Percentiles rank a stretch among this genome's conserved stretches.
These are phyloP conservation scores for Cyathus olla DNA, from an alignment of 1,284 basidiomycete species.

Conservation along the genomic window DNA sequence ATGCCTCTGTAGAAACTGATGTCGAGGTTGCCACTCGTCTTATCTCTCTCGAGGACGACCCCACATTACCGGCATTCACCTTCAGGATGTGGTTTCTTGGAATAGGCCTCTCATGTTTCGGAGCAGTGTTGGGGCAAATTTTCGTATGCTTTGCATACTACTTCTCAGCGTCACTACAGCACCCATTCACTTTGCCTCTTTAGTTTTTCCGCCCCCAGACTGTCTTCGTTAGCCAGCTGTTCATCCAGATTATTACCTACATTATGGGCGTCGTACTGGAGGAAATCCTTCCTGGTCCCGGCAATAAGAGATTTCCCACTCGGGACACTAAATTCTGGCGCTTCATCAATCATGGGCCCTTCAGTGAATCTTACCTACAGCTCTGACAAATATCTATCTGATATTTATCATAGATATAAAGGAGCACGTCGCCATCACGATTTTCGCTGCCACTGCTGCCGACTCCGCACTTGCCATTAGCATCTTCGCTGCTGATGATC, in stretches of 20 bases:
- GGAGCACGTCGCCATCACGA: constrained; percentile 70
- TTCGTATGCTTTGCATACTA: constrained; percentile 50
- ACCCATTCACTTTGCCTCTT: neutral
- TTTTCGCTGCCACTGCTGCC: constrained; percentile 64
- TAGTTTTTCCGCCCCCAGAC: constrained; percentile 67
- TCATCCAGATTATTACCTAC: constrained; percentile 56
- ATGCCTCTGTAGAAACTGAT: constrained; percentile 48
- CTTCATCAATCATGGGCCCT: constrained; percentile 62
- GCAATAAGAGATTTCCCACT: constrained; percentile 42
- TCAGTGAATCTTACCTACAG: constrained; percentile 49
- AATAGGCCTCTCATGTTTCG: constrained; percentile 65
- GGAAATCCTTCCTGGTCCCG: constrained; percentile 59
- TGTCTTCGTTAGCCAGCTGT: constrained; percentile 63
- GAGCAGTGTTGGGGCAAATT: constrained; percentile 67
- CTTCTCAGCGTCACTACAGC: neutral
- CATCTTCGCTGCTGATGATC: constrained; percentile 62
- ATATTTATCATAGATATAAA: constrained; percentile 54
- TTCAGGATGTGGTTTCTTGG: constrained; percentile 58
- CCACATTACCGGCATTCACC: constrained; percentile 58
- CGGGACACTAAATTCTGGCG: constrained; percentile 56
- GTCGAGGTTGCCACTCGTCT: constrained; percentile 60
- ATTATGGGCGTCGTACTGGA: constrained; percentile 51
- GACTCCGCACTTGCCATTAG: constrained; percentile 59
- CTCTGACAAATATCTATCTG: neutral
- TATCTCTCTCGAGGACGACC: constrained; percentile 70